These are phyloP conservation scores for Astraeus odoratus DNA, from an alignment of 768 basidiomycete genomes.

Conservation along the genomic window DNA sequence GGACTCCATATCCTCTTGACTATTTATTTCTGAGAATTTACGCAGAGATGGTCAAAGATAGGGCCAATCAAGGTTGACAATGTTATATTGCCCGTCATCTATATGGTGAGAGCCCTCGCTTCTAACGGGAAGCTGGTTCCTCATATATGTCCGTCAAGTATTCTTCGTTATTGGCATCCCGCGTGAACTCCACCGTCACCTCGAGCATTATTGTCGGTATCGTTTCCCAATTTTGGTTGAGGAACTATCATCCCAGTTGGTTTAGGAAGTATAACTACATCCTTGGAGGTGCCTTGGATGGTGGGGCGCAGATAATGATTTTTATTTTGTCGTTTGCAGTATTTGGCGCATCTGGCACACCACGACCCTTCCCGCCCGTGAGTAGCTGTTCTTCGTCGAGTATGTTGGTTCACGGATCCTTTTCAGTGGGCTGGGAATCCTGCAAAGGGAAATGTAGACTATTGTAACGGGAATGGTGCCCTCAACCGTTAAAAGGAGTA, in stretches of 20 bases:
- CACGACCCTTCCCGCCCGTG: constrained; percentile 39
- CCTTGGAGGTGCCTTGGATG: not conserved
- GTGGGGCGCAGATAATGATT: constrained; percentile 43
- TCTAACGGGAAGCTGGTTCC: not conserved
- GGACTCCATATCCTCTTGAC: not conserved
- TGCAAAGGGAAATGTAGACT: constrained; percentile 44
- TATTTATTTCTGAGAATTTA: not conserved
- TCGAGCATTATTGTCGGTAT: constrained; percentile 47
- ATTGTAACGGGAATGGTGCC: constrained; percentile 57
- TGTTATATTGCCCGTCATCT: constrained; percentile 52
- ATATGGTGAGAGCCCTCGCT: constrained; percentile 29
- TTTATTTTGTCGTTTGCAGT: constrained; percentile 60
- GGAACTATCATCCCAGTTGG: constrained; percentile 55
- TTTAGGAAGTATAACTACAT: constrained; percentile 58
- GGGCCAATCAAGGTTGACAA: constrained; percentile 41
- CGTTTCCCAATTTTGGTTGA: constrained; percentile 53
- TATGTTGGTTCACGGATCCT: too few relatives aligned
- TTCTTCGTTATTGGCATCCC: constrained; percentile 39
- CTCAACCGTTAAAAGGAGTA: too few relatives aligned
- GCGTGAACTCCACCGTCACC: constrained; percentile 46
- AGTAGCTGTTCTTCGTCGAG: not conserved
- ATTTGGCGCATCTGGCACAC: constrained; percentile 45
- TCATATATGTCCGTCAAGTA: constrained; percentile 20
- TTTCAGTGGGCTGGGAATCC: constrained; percentile 48
- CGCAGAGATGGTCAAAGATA: constrained; percentile 50